These are phyloP conservation scores for Asterophora lycoperdoides DNA, from an alignment of 768 basidiomycete species.

Conservation along the genomic window DNA sequence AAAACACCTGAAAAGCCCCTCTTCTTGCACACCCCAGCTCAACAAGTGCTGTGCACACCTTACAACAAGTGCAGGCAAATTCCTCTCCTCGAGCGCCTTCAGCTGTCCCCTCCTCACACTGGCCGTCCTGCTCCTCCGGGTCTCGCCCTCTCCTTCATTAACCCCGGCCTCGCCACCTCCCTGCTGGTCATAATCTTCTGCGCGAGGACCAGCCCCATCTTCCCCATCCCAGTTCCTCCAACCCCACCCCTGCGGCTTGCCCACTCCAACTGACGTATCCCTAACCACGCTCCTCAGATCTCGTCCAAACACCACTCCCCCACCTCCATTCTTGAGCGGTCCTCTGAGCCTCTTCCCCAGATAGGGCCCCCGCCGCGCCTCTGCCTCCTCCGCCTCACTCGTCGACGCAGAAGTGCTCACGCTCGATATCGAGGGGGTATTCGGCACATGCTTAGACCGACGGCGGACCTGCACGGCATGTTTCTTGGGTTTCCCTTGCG, in stretches of 20 bases:
- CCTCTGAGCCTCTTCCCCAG: constrained; percentile 58
- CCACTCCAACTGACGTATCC: constrained; percentile 48
- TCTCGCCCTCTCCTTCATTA: constrained; percentile 3
- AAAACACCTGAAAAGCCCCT: constrained; percentile 77
- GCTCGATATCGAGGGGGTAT: constrained; percentile 53
- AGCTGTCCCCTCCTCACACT: constrained; percentile 22
- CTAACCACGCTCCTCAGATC: constrained; percentile 50
- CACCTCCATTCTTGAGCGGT: constrained; percentile 35
- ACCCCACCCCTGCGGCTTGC: constrained; percentile 18
- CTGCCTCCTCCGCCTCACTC: constrained; percentile 36
- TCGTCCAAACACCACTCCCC: constrained; percentile 60
- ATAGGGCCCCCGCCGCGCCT: constrained; percentile 38
- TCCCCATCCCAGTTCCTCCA: constrained; percentile 24
- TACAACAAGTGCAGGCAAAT: constrained; percentile 72
- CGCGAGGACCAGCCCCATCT: constrained; percentile 13
- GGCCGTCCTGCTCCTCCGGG: constrained; percentile 14
- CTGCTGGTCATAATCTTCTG: constrained; percentile 3
- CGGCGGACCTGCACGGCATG: constrained; percentile 19
- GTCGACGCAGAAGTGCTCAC: constrained; percentile 17
- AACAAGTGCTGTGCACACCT: constrained; percentile 80
- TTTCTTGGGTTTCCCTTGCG: constrained; percentile 30
- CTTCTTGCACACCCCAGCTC: constrained; percentile 81
- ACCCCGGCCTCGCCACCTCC: constrained; percentile 12
- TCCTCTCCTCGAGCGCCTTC: constrained; percentile 43
- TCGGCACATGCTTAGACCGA: constrained; percentile 50